phyloP scores from a whole-genome alignment of 2,329 filamentous ascomycete genomes.

The Zymoseptoria tritici region DNA sequence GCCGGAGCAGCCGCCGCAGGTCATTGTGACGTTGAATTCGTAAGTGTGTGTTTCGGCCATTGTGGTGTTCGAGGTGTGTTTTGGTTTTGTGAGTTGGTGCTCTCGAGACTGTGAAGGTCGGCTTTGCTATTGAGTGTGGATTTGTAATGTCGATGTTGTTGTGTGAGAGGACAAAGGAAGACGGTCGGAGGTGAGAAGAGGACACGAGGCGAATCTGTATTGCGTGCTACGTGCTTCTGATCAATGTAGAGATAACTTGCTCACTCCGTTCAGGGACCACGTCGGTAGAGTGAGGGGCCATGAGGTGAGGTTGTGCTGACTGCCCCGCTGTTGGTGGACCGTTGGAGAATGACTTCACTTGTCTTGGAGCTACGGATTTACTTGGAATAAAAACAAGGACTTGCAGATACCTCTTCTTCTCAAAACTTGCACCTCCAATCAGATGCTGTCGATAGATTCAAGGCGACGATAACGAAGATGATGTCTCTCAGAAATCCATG shows the following conservation, averaged over 20 bases:
- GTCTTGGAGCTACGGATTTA: background rate
- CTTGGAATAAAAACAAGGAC: background rate
- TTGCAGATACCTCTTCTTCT: background rate
- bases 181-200: background rate
- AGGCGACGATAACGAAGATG: background rate
- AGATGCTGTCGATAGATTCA: background rate
- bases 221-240: background rate
- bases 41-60: conserved; percentile 76
- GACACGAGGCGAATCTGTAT: background rate
- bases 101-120: background rate
- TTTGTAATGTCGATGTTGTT: background rate
- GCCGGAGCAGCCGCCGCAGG: conserved; percentile 91
- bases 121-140: background rate
- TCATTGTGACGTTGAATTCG: conserved; percentile 93
- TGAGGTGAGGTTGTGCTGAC: background rate
- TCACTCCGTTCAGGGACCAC: background rate
- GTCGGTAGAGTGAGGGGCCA: background rate
- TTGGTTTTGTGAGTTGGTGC: background rate
- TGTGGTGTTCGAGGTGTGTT: conserved; percentile 22
- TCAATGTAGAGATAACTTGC: background rate
- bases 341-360: background rate
- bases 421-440: background rate
- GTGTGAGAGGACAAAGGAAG: background rate
- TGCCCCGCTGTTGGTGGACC: background rate
- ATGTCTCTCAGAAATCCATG: background rate